Percentiles rank a stretch among this genome's conserved stretches.
Conservation (phyloP, 2,329 filamentous ascomycete genomes). For the Pseudovirgaria hyperparasitica region DNA sequence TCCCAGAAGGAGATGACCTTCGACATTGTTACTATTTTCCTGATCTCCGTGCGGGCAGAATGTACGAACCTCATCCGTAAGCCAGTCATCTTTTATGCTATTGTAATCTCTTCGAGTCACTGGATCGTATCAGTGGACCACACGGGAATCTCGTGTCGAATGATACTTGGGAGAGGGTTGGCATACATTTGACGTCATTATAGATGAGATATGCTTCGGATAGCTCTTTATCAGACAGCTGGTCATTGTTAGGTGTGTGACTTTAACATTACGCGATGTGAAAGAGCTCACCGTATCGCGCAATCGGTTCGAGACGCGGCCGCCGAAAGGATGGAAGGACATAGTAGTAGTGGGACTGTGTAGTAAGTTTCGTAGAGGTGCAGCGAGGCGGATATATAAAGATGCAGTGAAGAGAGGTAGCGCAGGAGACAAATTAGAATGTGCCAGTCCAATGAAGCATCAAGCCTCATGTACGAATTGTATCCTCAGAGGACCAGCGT, state of each 20-base stretch:
- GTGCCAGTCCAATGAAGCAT: too few species aligned
- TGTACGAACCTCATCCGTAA: conserved; percentile 78
- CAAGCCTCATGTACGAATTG: too few species aligned
- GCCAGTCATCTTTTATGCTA: conserved; percentile 81
- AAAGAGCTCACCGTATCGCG: conserved; percentile 30
- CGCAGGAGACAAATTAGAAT: too few species aligned
- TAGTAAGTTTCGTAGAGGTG: too few species aligned
- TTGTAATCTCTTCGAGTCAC: conserved; percentile 85
- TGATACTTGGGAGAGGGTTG: background rate
- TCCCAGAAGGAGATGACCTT: conserved; percentile 97
- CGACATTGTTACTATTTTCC: conserved; percentile 1
- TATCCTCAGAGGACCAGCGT: too few species aligned
- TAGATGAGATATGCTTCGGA: conserved; percentile 61
- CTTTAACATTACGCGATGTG: background rate
- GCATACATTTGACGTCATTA: conserved; percentile 52
- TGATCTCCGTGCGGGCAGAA: background rate
- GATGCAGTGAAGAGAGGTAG: too few species aligned
- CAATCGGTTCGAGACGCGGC: conserved; percentile 38
- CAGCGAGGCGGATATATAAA: too few species aligned
- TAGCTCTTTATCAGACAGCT: conserved; percentile 45
- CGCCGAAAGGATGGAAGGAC: conserved; percentile 40
- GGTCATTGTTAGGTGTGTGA: conserved; percentile 6
- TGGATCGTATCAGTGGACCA: conserved; percentile 25
- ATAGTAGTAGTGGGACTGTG: conserved; percentile 4
- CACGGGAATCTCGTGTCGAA: conserved; percentile 1